Conservation (phyloP, 1,284 basidiomycete genomes). For the Uromyces viciae-fabae region DNA sequence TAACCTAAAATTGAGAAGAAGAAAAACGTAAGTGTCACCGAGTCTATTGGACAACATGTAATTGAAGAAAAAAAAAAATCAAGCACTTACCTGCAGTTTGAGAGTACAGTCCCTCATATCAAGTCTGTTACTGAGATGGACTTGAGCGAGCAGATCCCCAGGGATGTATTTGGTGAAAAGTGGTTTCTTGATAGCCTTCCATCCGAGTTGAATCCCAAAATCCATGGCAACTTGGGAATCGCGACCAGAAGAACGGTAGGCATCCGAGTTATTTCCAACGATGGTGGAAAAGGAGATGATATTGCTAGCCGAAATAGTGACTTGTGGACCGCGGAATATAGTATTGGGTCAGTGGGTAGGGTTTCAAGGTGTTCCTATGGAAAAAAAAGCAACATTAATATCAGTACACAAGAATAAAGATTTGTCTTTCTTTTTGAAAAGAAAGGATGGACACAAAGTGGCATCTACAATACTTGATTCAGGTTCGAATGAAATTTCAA, state of each 20-base stretch:
- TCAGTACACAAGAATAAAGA: conserved; percentile 96
- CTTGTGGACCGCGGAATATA: conserved; percentile 72
- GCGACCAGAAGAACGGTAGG: conserved; percentile 69
- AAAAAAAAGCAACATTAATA: conserved; percentile 49
- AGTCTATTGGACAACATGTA: too few species aligned
- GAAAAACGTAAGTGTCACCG: too few species aligned
- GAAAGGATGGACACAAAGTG: conserved; percentile 12
- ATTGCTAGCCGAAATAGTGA: conserved; percentile 69
- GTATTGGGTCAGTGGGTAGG: conserved; percentile 67
- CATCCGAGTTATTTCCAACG: conserved; percentile 62
- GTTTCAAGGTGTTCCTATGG: conserved; percentile 65
- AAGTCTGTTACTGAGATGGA: conserved; percentile 85
- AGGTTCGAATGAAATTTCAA: conserved; percentile 31
- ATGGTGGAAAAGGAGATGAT: conserved; percentile 89
- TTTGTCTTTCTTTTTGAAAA: conserved; percentile 56
- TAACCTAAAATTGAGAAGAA: too few species aligned
- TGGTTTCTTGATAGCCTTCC: conserved; percentile 96
- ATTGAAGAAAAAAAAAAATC: too few species aligned
- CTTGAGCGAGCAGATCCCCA: conserved; percentile 88
- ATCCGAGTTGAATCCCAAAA: conserved; percentile 95
- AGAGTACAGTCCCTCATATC: conserved; percentile 29
- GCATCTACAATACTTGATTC: conserved; percentile 34
- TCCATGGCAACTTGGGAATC: conserved; percentile 88
- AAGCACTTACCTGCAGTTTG: conserved; percentile 31
- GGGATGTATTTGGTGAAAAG: conserved; percentile 90